Evolutionary conservation across 139 green algal species (phyloP).

Genomic region (Closterium sp.): DNA sequence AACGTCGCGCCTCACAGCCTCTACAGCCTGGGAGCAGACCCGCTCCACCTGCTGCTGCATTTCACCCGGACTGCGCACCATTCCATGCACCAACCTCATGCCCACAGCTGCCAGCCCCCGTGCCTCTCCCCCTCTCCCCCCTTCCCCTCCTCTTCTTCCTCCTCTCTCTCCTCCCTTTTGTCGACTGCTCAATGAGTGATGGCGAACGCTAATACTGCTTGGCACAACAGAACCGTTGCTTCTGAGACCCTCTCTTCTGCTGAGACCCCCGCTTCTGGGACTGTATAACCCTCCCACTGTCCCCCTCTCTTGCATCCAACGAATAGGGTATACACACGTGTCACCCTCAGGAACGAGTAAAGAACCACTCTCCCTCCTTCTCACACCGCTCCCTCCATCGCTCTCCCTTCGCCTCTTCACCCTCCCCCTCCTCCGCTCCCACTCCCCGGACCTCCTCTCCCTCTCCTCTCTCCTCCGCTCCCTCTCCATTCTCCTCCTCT

Average conservation of each 20-base stretch:
- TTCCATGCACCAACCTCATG: background rate
- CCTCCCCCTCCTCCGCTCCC: background rate
- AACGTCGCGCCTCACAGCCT: background rate
- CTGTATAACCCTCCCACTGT: no score
- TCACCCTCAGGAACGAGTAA: background rate
- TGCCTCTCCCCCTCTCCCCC: background rate
- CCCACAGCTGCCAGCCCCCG: background rate
- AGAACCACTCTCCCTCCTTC: background rate
- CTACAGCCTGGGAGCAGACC: background rate
- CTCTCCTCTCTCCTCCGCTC: background rate
- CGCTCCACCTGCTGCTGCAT: background rate
- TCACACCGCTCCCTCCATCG: background rate
- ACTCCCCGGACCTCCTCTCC: background rate
- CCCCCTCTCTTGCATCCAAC: no score
- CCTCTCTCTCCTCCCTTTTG: background rate
- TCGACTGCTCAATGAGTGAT: background rate
- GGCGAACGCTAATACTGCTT: background rate
- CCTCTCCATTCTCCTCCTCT: background rate
- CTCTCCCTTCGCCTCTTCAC: background rate
- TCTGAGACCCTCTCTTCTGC: no score
- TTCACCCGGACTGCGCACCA: background rate
- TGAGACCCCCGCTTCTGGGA: no score
- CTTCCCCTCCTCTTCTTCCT: background rate
- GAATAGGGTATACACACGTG: no score
- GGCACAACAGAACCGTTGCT: background rate